These are phyloP conservation scores for Eutypella sp. DNA, from an alignment of 2,329 filamentous ascomycete species.

Conservation along the genomic window DNA sequence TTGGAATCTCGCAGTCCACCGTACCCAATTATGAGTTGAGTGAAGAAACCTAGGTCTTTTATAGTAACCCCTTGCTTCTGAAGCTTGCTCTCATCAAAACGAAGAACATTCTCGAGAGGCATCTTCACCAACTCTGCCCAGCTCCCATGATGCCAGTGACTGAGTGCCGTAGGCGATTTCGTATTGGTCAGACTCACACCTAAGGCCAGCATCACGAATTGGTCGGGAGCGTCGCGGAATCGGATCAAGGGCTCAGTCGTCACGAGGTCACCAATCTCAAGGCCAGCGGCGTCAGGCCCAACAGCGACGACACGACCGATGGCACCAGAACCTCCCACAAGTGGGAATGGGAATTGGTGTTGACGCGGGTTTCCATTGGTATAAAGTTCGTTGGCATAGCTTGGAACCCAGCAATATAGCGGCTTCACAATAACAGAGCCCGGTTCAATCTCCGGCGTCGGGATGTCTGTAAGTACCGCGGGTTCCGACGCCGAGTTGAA, in stretches of 20 bases:
- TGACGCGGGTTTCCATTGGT: conserved; percentile 10
- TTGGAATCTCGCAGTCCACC: conserved; percentile 10
- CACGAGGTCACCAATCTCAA: conserved; percentile 11
- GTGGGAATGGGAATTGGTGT: conserved; percentile 8
- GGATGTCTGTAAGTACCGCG: background rate
- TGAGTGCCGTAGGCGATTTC: background rate
- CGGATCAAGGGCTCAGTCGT: conserved; percentile 6
- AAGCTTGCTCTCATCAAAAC: conserved; percentile 9
- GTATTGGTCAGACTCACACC: background rate
- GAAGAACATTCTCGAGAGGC: conserved; percentile 12
- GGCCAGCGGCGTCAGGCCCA: conserved; percentile 6
- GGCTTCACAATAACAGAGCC: conserved; percentile 8
- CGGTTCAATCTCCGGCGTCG: conserved; percentile 1
- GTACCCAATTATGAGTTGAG: conserved; percentile 6
- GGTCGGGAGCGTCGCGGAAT: conserved; percentile 4
- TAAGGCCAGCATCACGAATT: background rate
- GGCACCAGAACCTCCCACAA: conserved; percentile 5
- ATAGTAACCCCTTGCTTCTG: background rate
- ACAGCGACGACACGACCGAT: conserved; percentile 13
- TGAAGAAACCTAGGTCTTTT: conserved; percentile 7
- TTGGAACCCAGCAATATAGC: conserved; percentile 8
- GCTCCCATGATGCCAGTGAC: conserved; percentile 1
- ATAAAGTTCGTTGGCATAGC: conserved; percentile 10
- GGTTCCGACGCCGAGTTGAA: background rate
- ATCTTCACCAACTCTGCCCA: conserved; percentile 11